phyloP scores from a whole-genome alignment of 2,329 filamentous ascomycete genomes.

The Clarireedia homoeocarpa region DNA sequence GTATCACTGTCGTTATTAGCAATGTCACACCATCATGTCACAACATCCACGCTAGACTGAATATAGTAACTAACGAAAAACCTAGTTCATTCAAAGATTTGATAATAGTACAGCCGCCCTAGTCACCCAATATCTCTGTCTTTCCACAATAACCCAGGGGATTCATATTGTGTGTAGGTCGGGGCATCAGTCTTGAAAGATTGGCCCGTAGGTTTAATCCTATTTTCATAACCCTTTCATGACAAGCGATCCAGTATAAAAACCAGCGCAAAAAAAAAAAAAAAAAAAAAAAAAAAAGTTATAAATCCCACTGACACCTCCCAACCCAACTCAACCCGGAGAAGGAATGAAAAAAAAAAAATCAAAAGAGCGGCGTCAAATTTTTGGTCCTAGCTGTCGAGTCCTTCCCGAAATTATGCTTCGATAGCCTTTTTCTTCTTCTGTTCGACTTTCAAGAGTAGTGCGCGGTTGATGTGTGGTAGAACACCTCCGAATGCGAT shows the following conservation, averaged over 20 bases:
- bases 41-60: background rate
- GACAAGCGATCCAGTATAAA: slow-evolving; percentile 7
- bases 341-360: slow-evolving; percentile 3
- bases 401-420: slow-evolving; percentile 21
- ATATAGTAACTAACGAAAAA: background rate
- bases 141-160: background rate
- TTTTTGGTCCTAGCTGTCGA: background rate
- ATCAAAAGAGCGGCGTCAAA: background rate
- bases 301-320: slow-evolving; percentile 8
- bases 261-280: slow-evolving; percentile 1
- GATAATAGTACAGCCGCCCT: background rate
- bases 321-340: slow-evolving; percentile 4
- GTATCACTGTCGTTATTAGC: too few relatives aligned
- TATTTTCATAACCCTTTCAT: slow-evolving; percentile 2
- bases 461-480: slow-evolving; percentile 95
- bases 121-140: background rate
- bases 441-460: slow-evolving; percentile 92
- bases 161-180: background rate
- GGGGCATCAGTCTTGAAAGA: background rate
- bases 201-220: background rate
- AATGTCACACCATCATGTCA: background rate
- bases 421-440: slow-evolving; percentile 72
- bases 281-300: slow-evolving; percentile 2
- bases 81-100: background rate
- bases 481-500: slow-evolving; percentile 98